Percentiles rank a stretch among this genome's conserved stretches.
Evolutionary conservation across 2,329 filamentous ascomycete species (phyloP).

Genomic region (Verticillium dahliae): DNA sequence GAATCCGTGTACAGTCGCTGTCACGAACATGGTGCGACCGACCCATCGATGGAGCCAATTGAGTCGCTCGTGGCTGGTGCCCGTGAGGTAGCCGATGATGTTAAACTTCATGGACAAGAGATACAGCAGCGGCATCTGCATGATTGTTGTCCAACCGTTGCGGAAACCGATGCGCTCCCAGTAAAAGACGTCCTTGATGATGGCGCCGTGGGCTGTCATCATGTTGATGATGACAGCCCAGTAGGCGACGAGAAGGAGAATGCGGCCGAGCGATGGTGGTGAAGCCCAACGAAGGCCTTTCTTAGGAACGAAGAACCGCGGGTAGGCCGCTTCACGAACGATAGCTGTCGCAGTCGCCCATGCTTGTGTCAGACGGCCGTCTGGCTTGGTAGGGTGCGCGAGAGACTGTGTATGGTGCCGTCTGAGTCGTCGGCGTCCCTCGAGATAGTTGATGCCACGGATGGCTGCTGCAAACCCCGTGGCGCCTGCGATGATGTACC

Average conservation of each 20-base stretch:
- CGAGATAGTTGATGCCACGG: constrained; percentile 35
- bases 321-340: constrained; percentile 48
- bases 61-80: constrained; percentile 60
- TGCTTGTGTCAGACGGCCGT: constrained; percentile 34
- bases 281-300: constrained; percentile 47
- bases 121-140: constrained; percentile 58
- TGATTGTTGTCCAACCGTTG: constrained; percentile 60
- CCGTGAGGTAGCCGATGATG: constrained; percentile 53
- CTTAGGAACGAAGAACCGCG: constrained; percentile 40
- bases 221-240: constrained; percentile 54
- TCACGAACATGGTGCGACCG: constrained; percentile 61
- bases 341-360: constrained; percentile 56
- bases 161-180: constrained; percentile 62
- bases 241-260: constrained; percentile 47
- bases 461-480: constrained; percentile 33
- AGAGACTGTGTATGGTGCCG: constrained; percentile 32
- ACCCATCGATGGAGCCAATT: constrained; percentile 73
- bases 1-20: constrained; percentile 62
- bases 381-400: constrained; percentile 38
- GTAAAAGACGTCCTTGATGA: constrained; percentile 46
- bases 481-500: constrained; percentile 50
- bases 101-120: constrained; percentile 55
- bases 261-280: constrained; percentile 51
- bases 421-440: constrained; percentile 37
- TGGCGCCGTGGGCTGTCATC: constrained; percentile 38